Evolutionary conservation across 192 early-diverging fungal species (phyloP).

Genomic region (Dissophora globulifera): DNA sequence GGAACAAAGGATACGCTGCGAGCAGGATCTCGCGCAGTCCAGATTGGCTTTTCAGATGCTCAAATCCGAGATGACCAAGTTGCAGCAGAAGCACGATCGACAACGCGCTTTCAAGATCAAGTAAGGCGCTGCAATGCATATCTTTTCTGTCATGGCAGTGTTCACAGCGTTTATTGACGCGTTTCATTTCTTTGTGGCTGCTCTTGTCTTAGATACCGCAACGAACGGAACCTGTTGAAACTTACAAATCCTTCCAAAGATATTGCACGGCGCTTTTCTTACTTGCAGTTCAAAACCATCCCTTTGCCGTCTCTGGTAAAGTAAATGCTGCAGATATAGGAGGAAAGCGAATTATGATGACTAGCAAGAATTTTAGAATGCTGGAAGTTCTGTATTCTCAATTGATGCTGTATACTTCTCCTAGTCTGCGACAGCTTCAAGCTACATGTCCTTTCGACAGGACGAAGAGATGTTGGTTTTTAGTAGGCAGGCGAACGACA

Average conservation of each 20-base stretch:
- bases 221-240: slow-evolving; percentile 3
- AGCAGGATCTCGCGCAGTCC: slow-evolving; percentile 27
- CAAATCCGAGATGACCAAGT: slow-evolving; percentile 21
- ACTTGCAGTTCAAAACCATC: neutral
- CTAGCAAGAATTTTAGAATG: too few species aligned
- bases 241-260: neutral
- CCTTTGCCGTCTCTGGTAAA: slow-evolving; percentile 3
- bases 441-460: slow-evolving; percentile 29
- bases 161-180: too few species aligned
- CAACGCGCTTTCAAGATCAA: slow-evolving; percentile 22
- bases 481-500: slow-evolving; percentile 5
- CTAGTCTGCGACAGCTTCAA: neutral
- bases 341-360: too few species aligned
- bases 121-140: too few species aligned
- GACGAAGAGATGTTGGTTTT: slow-evolving; percentile 47
- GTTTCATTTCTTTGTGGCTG: too few species aligned
- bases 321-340: too few species aligned
- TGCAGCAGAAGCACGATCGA: slow-evolving; percentile 36
- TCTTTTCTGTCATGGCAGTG: too few species aligned
- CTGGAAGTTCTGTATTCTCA: too few species aligned
- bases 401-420: neutral
- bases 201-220: slow-evolving; percentile 17
- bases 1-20: slow-evolving; percentile 10
- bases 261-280: slow-evolving; percentile 7
- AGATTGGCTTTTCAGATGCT: slow-evolving; percentile 45